Base-by-base conservation (phyloP, 2,329 filamentous ascomycete genomes). In the Trichoderma sp. region DNA sequence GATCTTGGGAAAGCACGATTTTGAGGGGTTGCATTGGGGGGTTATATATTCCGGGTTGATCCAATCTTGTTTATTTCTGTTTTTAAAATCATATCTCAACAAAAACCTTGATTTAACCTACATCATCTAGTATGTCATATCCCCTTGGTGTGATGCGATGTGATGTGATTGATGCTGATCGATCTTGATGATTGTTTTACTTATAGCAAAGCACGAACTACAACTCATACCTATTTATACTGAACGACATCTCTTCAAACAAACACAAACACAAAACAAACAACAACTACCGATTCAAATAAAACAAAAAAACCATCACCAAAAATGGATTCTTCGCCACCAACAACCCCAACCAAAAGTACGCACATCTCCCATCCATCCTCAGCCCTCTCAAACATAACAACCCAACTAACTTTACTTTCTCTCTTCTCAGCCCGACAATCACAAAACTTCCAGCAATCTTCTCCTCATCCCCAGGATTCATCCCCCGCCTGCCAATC, bases 401-500 rank as follows among this genome's bases (percentile, higher is more conserved):
- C 23, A 23, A 23, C 23, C 28, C 26, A 26, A 26, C 26, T 26
- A 26, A 26, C 26, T 26, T 26, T 5, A 26, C 26, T 26, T 26
- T 26, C 26, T 26, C 26, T 26, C 26, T 26, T 26, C 26, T 26
- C 26, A 26, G 26, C 26, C 26, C 26, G 3, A 26, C 26, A 26
- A 26, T 26, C 26, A 26, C 26, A 26, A 26, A 26, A 26, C 26
- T 26, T 26, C 26, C 26, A 26, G 26, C 26, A 26, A 26, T 4
- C 34, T 23, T 23, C 47, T 57, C 64, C 36, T 58, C 12, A 55
- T 13, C 58, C 65, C 32, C 50, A 59, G 30, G 43, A 70, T 26
- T n/a, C 23, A n/a, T 67, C 58, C 30, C 71, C 70, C 63, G 76
- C 76, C 68, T 57, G 62, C 71, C 66, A 30, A 17, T 30, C 61